Percentiles rank a stretch among this genome's conserved stretches.
phyloP scores from a whole-genome alignment of 106 monocot genomes.

The Chionographis japonica region DNA sequence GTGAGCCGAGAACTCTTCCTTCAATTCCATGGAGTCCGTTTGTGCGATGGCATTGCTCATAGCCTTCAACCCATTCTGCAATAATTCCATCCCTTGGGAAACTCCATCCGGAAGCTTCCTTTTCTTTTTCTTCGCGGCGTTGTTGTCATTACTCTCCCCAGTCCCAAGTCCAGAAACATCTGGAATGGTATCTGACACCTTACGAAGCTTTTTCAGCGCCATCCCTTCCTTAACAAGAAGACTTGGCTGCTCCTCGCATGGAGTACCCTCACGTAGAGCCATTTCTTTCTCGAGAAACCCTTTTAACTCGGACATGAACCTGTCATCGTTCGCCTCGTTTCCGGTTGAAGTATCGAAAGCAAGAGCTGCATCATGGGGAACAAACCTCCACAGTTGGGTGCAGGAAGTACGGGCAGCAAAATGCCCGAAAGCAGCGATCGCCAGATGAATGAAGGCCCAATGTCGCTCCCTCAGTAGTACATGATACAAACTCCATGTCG shows the following conservation, averaged over 20 bases:
- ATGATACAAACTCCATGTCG: slow-evolving; percentile 64
- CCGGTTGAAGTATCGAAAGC: slow-evolving; percentile 68
- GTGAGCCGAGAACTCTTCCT: slow-evolving; percentile 46
- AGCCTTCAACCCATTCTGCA: slow-evolving; percentile 68
- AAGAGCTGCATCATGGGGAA: slow-evolving; percentile 85
- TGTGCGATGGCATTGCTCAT: slow-evolving; percentile 46
- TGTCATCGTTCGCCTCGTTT: slow-evolving; percentile 47
- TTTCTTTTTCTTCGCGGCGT: slow-evolving; percentile 32
- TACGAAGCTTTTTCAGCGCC: slow-evolving; percentile 29
- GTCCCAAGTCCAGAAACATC: slow-evolving; percentile 19
- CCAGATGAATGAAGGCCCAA: slow-evolving; percentile 82
- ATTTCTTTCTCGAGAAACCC: slow-evolving; percentile 75
- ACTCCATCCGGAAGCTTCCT: slow-evolving; percentile 70
- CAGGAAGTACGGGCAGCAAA: slow-evolving; percentile 85
- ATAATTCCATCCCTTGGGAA: slow-evolving; percentile 55
- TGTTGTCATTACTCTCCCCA: slow-evolving; percentile 17
- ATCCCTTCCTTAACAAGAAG: slow-evolving; percentile 58
- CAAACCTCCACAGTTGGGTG: slow-evolving; percentile 76
- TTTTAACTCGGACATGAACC: slow-evolving; percentile 78
- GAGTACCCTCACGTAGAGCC: slow-evolving; percentile 20
- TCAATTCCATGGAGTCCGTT: slow-evolving; percentile 38
- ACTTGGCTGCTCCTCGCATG: slow-evolving; percentile 38
- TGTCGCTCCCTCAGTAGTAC: slow-evolving; percentile 70
- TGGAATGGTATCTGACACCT: background rate
- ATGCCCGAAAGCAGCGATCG: slow-evolving; percentile 62